Base-by-base conservation (phyloP, 1,139 yeast genomes). In the Spathaspora sp. region DNA sequence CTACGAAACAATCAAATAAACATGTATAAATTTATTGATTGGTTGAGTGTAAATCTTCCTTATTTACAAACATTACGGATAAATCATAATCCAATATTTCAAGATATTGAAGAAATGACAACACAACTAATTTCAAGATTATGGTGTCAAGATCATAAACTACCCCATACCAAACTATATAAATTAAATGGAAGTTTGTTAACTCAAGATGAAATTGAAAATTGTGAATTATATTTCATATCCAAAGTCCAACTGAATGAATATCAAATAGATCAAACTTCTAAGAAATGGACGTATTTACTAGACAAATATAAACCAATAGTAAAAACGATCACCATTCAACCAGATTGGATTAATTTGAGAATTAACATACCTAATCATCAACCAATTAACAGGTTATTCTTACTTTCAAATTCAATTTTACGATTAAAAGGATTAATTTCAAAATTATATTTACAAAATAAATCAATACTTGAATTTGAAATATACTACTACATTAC, bases 191-290 rank as follows among this genome's bases (percentile, higher is more conserved):
- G 96, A 1, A 72, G 81, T 1, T 42, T 43, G 0, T 64, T 88
- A 7, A 58, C 68, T 1, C 47, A 48, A 1, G 72, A 66, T 1
- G 86, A 84, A 46, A 70, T 89, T 25, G 53, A 52, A 2, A 86
- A 84, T 52, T 84, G 88, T 0, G 96, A 89, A 56, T 60, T 87
- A 4, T 88, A 78, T 56, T 83, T 86, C 52, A 69, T 86, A 29
- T 74, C 83, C 2, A 74, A 74, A 52, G 81, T 84, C 0, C 60
- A 58, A 11, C 57, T 61, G 16, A 68, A 70, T 0, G 45, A 47
- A 1, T 70, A 67, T 47, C 57, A 68, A 45, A 45, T 50, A 2
- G 43, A 48, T 23, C 46, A 61, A 34, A 39, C 39, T 9, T 17
- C 39, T 2, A 8, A 42, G 16, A 50, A 67, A 41, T 71, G 77